Evolutionary conservation across 345 rosid species (phyloP).

Genomic region (Citrus hindsii): DNA sequence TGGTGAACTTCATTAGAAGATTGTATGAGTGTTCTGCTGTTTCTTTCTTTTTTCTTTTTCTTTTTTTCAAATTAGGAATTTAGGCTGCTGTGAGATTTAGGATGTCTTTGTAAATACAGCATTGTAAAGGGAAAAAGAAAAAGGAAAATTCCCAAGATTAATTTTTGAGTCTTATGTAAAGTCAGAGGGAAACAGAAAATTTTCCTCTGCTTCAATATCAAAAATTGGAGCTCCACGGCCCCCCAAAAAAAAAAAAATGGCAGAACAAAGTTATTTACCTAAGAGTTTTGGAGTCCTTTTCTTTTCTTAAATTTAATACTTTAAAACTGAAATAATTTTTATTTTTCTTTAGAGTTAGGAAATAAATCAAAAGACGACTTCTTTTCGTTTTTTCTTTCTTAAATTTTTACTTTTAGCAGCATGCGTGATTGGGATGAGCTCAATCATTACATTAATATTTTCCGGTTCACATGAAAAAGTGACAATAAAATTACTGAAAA

Average conservation of each 20-base stretch:
- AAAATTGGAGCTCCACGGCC: background rate
- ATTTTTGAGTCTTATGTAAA: background rate
- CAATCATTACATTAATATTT: too few relatives aligned
- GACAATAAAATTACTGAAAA: too few relatives aligned
- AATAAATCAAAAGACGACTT: too few relatives aligned
- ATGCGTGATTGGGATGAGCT: too few relatives aligned
- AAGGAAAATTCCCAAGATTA: background rate
- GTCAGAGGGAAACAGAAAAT: background rate
- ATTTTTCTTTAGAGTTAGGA: too few relatives aligned
- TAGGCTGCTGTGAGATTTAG: conserved; percentile 3
- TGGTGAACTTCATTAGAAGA: conserved; percentile 19
- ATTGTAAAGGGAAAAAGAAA: background rate
- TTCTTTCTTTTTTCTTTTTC: background rate
- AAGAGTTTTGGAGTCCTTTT: too few relatives aligned
- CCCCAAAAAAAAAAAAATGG: background rate
- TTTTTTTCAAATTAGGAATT: background rate
- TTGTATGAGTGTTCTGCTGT: too few relatives aligned
- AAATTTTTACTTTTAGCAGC: too few relatives aligned
- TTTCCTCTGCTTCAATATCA: background rate
- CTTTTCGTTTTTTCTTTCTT: too few relatives aligned
- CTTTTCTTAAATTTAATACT: too few relatives aligned
- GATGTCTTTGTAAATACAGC: conserved; percentile 19
- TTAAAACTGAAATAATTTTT: too few relatives aligned
- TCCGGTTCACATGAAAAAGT: too few relatives aligned
- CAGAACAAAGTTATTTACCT: background rate